Evolutionary conservation across 2,329 filamentous ascomycete species (phyloP), one percentile per base, ranked within the genome.

Genomic region (Cladosporium sp.): DNA sequence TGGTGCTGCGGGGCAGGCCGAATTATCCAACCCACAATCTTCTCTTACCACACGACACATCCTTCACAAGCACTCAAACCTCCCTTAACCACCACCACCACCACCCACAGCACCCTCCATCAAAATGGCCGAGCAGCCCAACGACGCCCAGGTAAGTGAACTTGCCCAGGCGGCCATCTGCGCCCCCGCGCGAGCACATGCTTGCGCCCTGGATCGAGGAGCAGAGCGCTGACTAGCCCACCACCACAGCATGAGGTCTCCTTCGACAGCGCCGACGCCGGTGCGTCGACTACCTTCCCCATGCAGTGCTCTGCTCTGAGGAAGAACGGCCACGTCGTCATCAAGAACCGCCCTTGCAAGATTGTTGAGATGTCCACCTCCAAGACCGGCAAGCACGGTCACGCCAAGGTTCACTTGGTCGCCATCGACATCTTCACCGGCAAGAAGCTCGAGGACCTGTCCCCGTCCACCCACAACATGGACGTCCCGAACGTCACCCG

Each of bases 341-440:
- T 98, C 80, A 98, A 98, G 86, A 78, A 81, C 77, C 93, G 93
- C 67, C 94, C 93, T 67, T 98, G 93, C 91, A 98, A 97, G 88
- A 98, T 98, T 68, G 88, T 97, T 75, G 93, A 98, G 72, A 98
- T 98, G 94, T 95, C 90, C 65, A 98, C 93, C 80, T 98, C 93
- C 75, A 98, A 98, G 91, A 98, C 93, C 64, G 93, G 93, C 78
- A 98, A 98, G 89, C 93, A 98, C 87, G 93, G 93, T 76, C 94
- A 98, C 88, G 93, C 93, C 78, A 98, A 98, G 86, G 93, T 98
- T 74, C 92, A 98, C 79, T 79, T 98, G 67, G 86, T 96, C 69
- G 93, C 90, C 71, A 84, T 94, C 73, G 93, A 98, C 75, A 97
- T 98, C 80, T 98, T 98, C 86, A 98, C 91, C 62, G 82, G 82